phyloP scores from a whole-genome alignment of 129 eudicot genomes.

The Flaveria trinervia region DNA sequence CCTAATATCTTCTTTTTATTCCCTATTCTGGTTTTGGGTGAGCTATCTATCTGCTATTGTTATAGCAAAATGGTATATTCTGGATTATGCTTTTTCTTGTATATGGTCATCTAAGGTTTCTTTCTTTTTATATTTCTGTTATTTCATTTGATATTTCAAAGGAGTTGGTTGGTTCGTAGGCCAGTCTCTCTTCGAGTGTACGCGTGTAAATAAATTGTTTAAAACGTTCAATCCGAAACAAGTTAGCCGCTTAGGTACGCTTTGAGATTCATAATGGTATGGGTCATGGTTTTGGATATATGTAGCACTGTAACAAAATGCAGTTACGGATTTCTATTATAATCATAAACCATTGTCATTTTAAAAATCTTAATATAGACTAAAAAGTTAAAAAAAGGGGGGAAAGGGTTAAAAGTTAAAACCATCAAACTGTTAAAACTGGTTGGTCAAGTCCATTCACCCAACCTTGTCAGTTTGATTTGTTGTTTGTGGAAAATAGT shows the following conservation, averaged over 20 bases:
- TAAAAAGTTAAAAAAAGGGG: neutral
- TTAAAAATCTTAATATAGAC: neutral
- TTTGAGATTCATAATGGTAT: neutral
- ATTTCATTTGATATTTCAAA: neutral
- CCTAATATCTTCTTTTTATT: slow-evolving; percentile 14
- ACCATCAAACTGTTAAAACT: neutral
- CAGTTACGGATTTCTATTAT: no score
- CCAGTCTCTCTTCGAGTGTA: neutral
- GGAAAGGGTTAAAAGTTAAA: neutral
- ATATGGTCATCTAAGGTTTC: slow-evolving; percentile 8
- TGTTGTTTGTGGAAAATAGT: neutral
- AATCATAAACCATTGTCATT: no score
- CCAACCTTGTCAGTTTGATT: neutral
- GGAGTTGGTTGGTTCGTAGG: neutral
- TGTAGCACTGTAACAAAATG: no score
- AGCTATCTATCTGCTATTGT: slow-evolving; percentile 33
- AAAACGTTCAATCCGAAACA: neutral
- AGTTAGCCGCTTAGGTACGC: neutral
- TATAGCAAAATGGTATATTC: slow-evolving; percentile 36
- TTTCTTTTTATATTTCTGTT: neutral
- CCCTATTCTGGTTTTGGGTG: slow-evolving; percentile 20
- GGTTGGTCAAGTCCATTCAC: neutral
- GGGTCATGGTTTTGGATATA: neutral
- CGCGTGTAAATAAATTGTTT: neutral
- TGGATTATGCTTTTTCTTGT: slow-evolving; percentile 25